Evolutionary conservation across 176 grass and related monocot species (phyloP).

Genomic region (Musa troglodytarum): DNA sequence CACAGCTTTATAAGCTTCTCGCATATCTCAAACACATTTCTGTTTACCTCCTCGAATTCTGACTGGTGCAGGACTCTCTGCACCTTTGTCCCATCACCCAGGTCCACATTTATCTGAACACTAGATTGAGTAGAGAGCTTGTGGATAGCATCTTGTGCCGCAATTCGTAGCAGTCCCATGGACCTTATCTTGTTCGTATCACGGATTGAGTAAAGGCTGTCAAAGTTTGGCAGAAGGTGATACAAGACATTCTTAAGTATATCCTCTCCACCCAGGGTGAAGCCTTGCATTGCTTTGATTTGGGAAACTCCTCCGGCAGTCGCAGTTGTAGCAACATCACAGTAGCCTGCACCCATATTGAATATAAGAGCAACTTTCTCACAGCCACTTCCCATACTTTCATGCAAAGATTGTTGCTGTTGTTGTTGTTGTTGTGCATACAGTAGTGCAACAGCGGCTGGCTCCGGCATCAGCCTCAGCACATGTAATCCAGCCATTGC

Average conservation of each 20-base stretch:
- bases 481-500: slow-evolving; percentile 58
- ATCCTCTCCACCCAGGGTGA: slow-evolving; percentile 53
- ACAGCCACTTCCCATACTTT: slow-evolving; percentile 50
- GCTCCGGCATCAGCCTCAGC: slow-evolving; percentile 59
- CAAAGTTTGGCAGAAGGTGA: slow-evolving; percentile 41
- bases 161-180: slow-evolving; percentile 34
- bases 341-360: slow-evolving; percentile 67
- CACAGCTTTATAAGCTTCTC: slow-evolving; percentile 47
- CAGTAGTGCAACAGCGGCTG: slow-evolving; percentile 45
- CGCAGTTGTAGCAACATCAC: slow-evolving; percentile 43
- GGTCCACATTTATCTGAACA: slow-evolving; percentile 34
- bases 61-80: slow-evolving; percentile 23
- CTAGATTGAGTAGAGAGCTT: slow-evolving; percentile 32
- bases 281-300: slow-evolving; percentile 43
- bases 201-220: slow-evolving; percentile 33
- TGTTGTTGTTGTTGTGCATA: slow-evolving; percentile 41
- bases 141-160: slow-evolving; percentile 55
- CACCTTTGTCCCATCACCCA: slow-evolving; percentile 31
- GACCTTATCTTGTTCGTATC: slow-evolving; percentile 43
- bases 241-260: slow-evolving; percentile 58
- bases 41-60: slow-evolving; percentile 48
- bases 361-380: slow-evolving; percentile 73
- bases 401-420: slow-evolving; percentile 43
- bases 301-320: slow-evolving; percentile 72
- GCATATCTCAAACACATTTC: slow-evolving; percentile 35